Base-by-base conservation (phyloP, 1,284 basidiomycete species). In the Gymnopus androsaceus region DNA sequence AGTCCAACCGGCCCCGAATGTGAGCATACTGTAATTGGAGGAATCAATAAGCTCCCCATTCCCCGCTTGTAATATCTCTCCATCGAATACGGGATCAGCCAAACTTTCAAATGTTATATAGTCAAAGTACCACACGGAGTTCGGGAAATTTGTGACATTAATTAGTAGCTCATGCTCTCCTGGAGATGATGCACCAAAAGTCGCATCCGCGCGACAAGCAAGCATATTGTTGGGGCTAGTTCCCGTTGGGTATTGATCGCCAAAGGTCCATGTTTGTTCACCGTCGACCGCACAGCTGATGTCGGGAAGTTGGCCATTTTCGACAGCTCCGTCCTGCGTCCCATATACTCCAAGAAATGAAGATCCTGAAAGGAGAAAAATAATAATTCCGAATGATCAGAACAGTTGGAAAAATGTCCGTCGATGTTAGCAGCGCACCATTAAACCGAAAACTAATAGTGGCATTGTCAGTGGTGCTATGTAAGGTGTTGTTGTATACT, bases 151-250 rank as follows among this genome's bases (percentile, higher is more conserved):
- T 17, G 50, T 52, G 34, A 54, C 51, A 17, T 54, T 54, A 19
- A 54, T 54, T 23, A 45, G 11, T 27, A 54, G 51, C 23, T 44
- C 41, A 28, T 54, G 40, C 34, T 44, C 51, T 1, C 51, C 51
- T 14, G 51, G 51, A 27, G 51, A 54, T 12, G 41, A 45, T 33
- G 42, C 51, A n/a, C 33, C 31, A 6, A 45, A 37, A 38, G 21
- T 27, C 9, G 48, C 27, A 28, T 50, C 48, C 5, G 36, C 48
- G 14, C 40, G 28, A 44, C 51, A 53, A n/a, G 42, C 31, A 23
- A 54, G 41, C 28, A 34, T 44, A 27, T 54, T 54, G 51, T 45
- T 54, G 41, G 36, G 36, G 2, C 33, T 36, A 5, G 27, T 19
- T 14, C 44, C 44, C 4, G 1, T 23, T 8, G n/a, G 33, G 21